phyloP scores from a whole-genome alignment of 2,329 filamentous ascomycete genomes.

The Colletotrichum somersetense region DNA sequence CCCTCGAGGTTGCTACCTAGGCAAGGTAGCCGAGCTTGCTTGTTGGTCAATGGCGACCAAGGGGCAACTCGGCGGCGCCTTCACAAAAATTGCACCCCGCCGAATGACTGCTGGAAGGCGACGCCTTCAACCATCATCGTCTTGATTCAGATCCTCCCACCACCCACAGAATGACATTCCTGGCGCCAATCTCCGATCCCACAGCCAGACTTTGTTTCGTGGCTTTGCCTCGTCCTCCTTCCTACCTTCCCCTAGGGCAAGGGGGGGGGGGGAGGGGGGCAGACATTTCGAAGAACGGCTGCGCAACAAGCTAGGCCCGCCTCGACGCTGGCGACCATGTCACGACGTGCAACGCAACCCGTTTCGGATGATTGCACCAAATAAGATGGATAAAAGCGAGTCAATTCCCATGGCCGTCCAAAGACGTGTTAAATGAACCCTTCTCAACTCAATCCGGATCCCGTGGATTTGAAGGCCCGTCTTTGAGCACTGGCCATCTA shows the following conservation, averaged over 20 bases:
- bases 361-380: neutral
- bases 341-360: slow-evolving; percentile 12
- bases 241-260: slow-evolving; percentile 2
- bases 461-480: slow-evolving; percentile 39
- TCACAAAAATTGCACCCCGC: neutral
- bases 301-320: neutral
- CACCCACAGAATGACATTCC: slow-evolving; percentile 7
- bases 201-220: slow-evolving; percentile 29
- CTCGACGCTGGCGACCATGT: slow-evolving; percentile 6
- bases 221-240: slow-evolving; percentile 13
- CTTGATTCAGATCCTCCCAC: neutral
- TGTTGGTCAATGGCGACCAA: slow-evolving; percentile 1
- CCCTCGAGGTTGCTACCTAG: no score
- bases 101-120: no score
- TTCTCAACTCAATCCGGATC: slow-evolving; percentile 14
- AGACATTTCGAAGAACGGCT: slow-evolving; percentile 6
- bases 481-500: slow-evolving; percentile 26
- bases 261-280: neutral
- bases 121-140: slow-evolving; percentile 25
- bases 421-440: neutral
- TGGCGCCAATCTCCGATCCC: slow-evolving; percentile 13
- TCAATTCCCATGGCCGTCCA: neutral
- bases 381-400: neutral
- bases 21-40: no score
- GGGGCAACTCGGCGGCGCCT: neutral